Conservation (phyloP, 2,329 filamentous ascomycete genomes). For the Colletotrichum sojae region DNA sequence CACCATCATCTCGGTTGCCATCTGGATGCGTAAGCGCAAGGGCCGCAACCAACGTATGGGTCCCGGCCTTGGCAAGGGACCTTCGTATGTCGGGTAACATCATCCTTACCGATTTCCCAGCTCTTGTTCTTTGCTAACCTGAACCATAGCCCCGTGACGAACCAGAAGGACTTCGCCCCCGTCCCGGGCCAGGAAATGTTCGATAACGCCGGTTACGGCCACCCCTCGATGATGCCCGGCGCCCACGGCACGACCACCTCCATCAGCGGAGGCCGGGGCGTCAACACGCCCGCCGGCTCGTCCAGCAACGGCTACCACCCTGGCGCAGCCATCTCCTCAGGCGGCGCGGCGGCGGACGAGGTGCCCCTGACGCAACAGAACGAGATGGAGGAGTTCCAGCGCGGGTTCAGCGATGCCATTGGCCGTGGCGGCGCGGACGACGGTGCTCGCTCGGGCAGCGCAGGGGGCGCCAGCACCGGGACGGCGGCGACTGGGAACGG, state of each 20-base stretch:
- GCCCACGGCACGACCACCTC: constrained; percentile 39
- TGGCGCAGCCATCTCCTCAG: constrained; percentile 40
- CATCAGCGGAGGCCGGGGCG: constrained; percentile 32
- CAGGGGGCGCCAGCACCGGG: constrained; percentile 39
- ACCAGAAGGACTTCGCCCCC: constrained; percentile 49
- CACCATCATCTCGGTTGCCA: constrained; percentile 56
- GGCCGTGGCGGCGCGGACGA: constrained; percentile 55
- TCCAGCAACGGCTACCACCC: constrained; percentile 32
- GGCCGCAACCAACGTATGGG: constrained; percentile 59
- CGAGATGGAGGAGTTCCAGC: constrained; percentile 62
- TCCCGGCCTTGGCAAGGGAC: constrained; percentile 54
- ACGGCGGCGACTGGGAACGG: constrained; percentile 33
- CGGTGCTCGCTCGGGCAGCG: constrained; percentile 53
- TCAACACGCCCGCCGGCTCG: constrained; percentile 1
- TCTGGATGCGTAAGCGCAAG: constrained; percentile 62
- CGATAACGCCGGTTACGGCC: constrained; percentile 37
- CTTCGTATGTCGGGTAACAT: constrained; percentile 59
- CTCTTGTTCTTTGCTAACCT: constrained; percentile 40
- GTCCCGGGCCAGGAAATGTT: constrained; percentile 35
- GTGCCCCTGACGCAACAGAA: constrained; percentile 54
- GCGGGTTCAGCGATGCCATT: constrained; percentile 59
- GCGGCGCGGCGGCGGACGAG: constrained; percentile 47
- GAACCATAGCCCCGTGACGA: constrained; percentile 47
- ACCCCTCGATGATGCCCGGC: constrained; percentile 40
- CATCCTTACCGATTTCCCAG: not conserved